Evolutionary conservation across 495 filamentous ascomycete species (phyloP).

Genomic region (Aspergillus campestris): DNA sequence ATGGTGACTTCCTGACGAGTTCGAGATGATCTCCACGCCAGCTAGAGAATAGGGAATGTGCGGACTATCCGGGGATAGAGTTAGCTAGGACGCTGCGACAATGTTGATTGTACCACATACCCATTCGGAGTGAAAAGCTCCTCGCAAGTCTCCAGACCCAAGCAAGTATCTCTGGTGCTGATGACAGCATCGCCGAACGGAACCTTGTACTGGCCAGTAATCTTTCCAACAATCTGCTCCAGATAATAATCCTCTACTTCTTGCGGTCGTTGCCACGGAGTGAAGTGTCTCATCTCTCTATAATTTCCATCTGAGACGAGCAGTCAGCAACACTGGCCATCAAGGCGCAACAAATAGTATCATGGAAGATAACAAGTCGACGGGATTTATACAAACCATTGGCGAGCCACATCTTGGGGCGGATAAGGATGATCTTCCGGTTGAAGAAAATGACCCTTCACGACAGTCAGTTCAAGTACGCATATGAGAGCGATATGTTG

Average conservation of each 20-base stretch:
- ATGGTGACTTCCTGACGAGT: conserved; percentile 66
- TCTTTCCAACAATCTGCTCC: conserved; percentile 51
- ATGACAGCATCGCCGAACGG: conserved; percentile 74
- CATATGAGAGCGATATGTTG: not conserved
- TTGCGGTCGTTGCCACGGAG: conserved; percentile 50
- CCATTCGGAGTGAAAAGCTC: conserved; percentile 66
- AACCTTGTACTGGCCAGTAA: conserved; percentile 55
- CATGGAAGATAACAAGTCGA: not conserved
- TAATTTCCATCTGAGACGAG: conserved; percentile 28
- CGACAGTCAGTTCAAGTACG: no score
- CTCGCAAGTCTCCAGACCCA: conserved; percentile 72
- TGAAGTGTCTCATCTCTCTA: conserved; percentile 49
- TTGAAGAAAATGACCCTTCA: conserved; percentile 52
- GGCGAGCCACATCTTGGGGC: conserved; percentile 79
- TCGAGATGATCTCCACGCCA: conserved; percentile 67
- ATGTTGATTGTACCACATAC: conserved; percentile 10
- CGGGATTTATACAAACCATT: conserved; percentile 42
- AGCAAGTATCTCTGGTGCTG: conserved; percentile 58
- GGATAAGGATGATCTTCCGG: conserved; percentile 61
- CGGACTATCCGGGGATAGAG: conserved; percentile 10
- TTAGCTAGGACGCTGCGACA: conserved; percentile 2
- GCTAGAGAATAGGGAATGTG: conserved; percentile 30
- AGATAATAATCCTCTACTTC: conserved; percentile 67
- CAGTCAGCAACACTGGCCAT: not conserved
- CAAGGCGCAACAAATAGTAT: not conserved